Conservation (phyloP, 805 yeast genomes). For the Saturnispora quitensis region DNA sequence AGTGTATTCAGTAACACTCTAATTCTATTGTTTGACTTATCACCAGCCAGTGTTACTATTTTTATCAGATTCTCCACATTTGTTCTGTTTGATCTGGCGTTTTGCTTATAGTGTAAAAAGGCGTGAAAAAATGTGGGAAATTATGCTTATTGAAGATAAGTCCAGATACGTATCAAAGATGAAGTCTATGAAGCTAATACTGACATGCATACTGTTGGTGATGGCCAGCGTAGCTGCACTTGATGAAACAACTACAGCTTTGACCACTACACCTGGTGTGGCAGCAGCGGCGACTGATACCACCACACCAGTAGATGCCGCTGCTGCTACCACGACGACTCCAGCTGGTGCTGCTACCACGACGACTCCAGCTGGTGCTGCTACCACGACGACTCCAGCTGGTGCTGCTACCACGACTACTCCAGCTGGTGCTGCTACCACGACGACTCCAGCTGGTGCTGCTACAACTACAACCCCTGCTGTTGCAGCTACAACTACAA, state of each 20-base stretch:
- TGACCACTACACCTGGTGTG: not conserved
- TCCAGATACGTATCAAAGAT: not conserved
- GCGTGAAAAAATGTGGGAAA: not conserved
- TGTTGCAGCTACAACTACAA: slow-evolving; percentile 3
- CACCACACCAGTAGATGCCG: too few species aligned
- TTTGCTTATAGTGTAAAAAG: not conserved
- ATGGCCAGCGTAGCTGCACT: not conserved
- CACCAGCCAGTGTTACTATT: not conserved
- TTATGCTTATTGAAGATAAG: not conserved
- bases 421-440: slow-evolving; percentile 7
- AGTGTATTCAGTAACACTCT: not conserved
- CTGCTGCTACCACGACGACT: too few species aligned
- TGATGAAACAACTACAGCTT: slow-evolving; percentile 7
- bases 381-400: slow-evolving; percentile 10
- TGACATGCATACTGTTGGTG: not conserved
- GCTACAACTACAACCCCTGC: slow-evolving; percentile 8
- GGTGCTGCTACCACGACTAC: slow-evolving; percentile 10
- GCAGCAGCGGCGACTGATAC: too few species aligned
- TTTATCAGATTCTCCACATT: not conserved
- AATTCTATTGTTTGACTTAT: not conserved
- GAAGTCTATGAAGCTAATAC: not conserved
- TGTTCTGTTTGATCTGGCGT: not conserved
- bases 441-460: slow-evolving; percentile 6
- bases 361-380: slow-evolving; percentile 10
- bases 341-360: slow-evolving; percentile 6